Percentiles rank a stretch among this genome's conserved stretches.
These are phyloP conservation scores for Meyerozyma guilliermondii DNA, from an alignment of 1,139 yeast species.

Conservation along the genomic window DNA sequence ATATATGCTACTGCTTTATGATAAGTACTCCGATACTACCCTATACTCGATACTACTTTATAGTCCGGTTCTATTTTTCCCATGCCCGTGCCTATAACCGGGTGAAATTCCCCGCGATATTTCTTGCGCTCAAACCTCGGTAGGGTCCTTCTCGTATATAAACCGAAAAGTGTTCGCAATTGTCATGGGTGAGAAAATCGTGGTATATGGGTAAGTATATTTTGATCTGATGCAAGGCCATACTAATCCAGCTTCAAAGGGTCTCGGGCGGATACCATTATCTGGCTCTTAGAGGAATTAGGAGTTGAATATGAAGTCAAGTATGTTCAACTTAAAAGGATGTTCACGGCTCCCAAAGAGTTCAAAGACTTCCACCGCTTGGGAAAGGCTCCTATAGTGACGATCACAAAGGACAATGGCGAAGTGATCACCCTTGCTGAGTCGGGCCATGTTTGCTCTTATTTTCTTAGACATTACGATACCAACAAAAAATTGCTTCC, in stretches of 20 bases:
- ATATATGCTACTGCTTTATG: too few species aligned
- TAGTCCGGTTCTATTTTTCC: too few species aligned
- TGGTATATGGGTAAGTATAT: conserved; percentile 18
- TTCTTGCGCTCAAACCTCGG: too few species aligned
- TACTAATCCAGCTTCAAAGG: conserved; percentile 9
- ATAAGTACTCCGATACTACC: too few species aligned
- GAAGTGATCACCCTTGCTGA: conserved; percentile 8
- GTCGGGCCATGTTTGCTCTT: conserved; percentile 10
- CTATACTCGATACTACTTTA: too few species aligned
- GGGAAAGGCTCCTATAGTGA: conserved; percentile 13
- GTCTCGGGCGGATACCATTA: conserved; percentile 10
- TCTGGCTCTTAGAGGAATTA: conserved; percentile 13
- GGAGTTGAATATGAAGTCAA: conserved; percentile 12
- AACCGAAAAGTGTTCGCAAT: too few species aligned
- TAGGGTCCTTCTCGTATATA: too few species aligned
- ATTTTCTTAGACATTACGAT: conserved; percentile 8
- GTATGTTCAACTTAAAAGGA: conserved; percentile 8
- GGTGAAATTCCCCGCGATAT: neutral
- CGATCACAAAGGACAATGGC: conserved; percentile 11
- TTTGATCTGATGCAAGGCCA: conserved; percentile 1
- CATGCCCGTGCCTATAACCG: too few species aligned
- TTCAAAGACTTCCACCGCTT: conserved; percentile 11
- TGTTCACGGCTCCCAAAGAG: conserved; percentile 12
- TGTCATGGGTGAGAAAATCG: conserved; percentile 8
- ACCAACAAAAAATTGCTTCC: conserved; percentile 8